These are phyloP conservation scores for Globisporangium uncinulatum DNA, from an alignment of 352 stramenopile genomes.

Conservation along the genomic window DNA sequence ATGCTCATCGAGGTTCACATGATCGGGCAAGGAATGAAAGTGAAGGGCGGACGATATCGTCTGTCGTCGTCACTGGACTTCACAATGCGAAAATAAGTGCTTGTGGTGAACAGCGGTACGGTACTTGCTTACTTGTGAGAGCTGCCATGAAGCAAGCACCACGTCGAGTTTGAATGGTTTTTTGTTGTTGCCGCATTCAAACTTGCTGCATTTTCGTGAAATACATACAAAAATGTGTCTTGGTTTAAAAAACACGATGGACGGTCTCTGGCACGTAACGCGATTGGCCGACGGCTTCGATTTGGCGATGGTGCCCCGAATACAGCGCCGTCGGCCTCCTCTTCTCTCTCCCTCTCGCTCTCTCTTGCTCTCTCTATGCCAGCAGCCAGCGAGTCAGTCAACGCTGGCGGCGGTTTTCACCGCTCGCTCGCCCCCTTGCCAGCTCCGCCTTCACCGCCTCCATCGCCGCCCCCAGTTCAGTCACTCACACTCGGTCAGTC, in stretches of 20 bases:
- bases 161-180: too few relatives aligned
- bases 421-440: neutral
- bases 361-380: neutral
- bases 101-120: too few relatives aligned
- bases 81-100: too few relatives aligned
- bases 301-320: neutral
- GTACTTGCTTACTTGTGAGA: too few relatives aligned
- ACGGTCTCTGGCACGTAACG: too few relatives aligned
- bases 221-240: neutral
- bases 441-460: neutral
- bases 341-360: constrained; percentile 3
- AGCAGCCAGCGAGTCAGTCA: constrained; percentile 1
- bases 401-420: neutral
- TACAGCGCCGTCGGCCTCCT: neutral
- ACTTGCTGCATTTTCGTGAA: neutral
- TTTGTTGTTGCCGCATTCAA: too few relatives aligned
- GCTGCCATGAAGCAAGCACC: too few relatives aligned
- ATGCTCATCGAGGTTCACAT: too few relatives aligned
- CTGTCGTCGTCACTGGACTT: too few relatives aligned
- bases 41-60: too few relatives aligned
- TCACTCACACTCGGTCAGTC: constrained; percentile 4
- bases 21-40: too few relatives aligned
- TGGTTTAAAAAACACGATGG: neutral
- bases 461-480: neutral
- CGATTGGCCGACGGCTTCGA: neutral